Evolutionary conservation across 768 basidiomycete species (phyloP).

Genomic region (Lactarius psammicola): DNA sequence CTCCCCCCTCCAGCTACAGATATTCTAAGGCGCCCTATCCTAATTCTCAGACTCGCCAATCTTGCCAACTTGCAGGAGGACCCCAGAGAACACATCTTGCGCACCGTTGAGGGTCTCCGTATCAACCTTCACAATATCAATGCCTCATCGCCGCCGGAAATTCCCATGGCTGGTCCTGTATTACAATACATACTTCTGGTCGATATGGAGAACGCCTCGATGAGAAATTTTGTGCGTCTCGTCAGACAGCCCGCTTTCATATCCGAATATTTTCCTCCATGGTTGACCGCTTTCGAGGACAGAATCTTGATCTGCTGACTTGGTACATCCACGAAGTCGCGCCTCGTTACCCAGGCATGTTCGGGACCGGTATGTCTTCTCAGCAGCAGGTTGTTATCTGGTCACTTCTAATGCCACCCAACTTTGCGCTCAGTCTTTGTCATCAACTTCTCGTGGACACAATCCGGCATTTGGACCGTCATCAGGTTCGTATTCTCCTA

Average conservation of each 20-base stretch:
- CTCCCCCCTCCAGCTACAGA: constrained; percentile 56
- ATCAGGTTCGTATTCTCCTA: constrained; percentile 46
- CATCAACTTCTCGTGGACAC: constrained; percentile 72
- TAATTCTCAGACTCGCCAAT: constrained; percentile 50
- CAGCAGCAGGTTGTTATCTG: constrained; percentile 13
- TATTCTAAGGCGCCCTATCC: constrained; percentile 62
- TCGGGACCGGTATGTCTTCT: constrained; percentile 58
- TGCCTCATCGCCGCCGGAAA: constrained; percentile 34
- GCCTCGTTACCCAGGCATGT: constrained; percentile 72
- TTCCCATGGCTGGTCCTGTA: constrained; percentile 35
- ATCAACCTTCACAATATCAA: constrained; percentile 53
- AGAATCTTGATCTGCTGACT: constrained; percentile 61
- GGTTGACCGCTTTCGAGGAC: constrained; percentile 23
- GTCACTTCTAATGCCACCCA: constrained; percentile 23
- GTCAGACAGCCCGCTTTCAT: constrained; percentile 15
- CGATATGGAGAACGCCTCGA: constrained; percentile 57
- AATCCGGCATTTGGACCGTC: constrained; percentile 65
- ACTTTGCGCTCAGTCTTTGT: constrained; percentile 51
- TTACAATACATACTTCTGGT: constrained; percentile 68
- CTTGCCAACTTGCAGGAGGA: constrained; percentile 45
- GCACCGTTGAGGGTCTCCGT: constrained; percentile 51
- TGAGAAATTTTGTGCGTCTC: constrained; percentile 55
- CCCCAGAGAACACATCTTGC: constrained; percentile 44
- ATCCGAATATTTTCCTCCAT: constrained; percentile 22
- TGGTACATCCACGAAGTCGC: constrained; percentile 67